Conservation (phyloP, 164 flowering plant species). For the Vitis vinifera region ASM3070453v1 NC_081822.1:25196001-25196500, state of each 20-base stretch:
- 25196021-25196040: too few relatives aligned
- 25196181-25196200: too few relatives aligned
- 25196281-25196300: not conserved
- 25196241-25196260: not conserved
- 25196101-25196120: too few relatives aligned
- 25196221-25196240: too few relatives aligned
- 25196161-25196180: too few relatives aligned
- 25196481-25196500: slow-evolving; percentile 12
- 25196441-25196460: slow-evolving; percentile 18
- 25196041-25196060: too few relatives aligned
- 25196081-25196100: too few relatives aligned
- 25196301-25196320: not conserved
- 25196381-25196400: slow-evolving; percentile 58
- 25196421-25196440: not conserved
- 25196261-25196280: not conserved
- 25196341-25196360: slow-evolving; percentile 38
- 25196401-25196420: slow-evolving; percentile 44
- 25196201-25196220: too few relatives aligned
- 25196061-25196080: too few relatives aligned
- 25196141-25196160: too few relatives aligned
- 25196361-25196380: slow-evolving; percentile 53
- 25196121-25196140: too few relatives aligned
- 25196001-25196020: too few relatives aligned
- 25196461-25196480: slow-evolving; percentile 15
- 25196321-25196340: slow-evolving; percentile 19